A percentile compares a stretch with the other conserved stretches of the same genome.
These are phyloP conservation scores for Avicennia marina DNA, from an alignment of 257 asterid genomes.

Conservation along the genomic window DNA sequence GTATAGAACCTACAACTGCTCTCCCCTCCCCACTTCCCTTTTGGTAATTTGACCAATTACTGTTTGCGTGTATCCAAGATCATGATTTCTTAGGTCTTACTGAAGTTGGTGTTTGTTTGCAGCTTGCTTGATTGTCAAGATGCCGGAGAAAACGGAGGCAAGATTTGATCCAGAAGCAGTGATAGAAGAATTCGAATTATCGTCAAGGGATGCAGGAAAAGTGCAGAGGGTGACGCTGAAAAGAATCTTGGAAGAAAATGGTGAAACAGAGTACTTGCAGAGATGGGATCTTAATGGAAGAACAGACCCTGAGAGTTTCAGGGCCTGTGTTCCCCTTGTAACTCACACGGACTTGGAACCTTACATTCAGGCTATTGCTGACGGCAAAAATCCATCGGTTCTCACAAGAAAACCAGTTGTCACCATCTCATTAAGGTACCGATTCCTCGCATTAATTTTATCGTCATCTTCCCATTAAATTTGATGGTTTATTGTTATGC, in stretches of 20 bases:
- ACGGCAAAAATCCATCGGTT: constrained; percentile 53
- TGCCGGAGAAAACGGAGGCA: constrained; percentile 59
- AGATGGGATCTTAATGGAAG: constrained; percentile 72
- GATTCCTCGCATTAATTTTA: neutral
- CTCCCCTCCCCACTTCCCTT: too few species aligned
- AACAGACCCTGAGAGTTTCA: constrained; percentile 62
- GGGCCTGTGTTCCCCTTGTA: constrained; percentile 64
- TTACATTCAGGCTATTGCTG: constrained; percentile 68
- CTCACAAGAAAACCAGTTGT: constrained; percentile 82
- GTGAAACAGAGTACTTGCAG: constrained; percentile 69
- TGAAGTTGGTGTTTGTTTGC: neutral
- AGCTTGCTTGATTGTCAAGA: constrained; percentile 27
- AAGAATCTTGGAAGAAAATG: constrained; percentile 75
- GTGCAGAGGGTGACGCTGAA: constrained; percentile 69
- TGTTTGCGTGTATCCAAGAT: too few species aligned
- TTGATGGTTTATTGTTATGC: too few species aligned
- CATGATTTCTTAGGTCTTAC: neutral
- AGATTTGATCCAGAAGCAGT: constrained; percentile 58
- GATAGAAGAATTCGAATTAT: constrained; percentile 62
- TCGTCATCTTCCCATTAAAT: neutral
- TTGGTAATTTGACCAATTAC: too few species aligned
- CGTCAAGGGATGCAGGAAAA: constrained; percentile 59
- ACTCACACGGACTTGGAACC: constrained; percentile 75
- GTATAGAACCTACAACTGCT: too few species aligned
- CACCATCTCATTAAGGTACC: constrained; percentile 81